Evolutionary conservation across 2,329 filamentous ascomycete genomes (phyloP), one percentile per base, ranked within the genome.

Genomic region (Xylaria hypoxylon): DNA sequence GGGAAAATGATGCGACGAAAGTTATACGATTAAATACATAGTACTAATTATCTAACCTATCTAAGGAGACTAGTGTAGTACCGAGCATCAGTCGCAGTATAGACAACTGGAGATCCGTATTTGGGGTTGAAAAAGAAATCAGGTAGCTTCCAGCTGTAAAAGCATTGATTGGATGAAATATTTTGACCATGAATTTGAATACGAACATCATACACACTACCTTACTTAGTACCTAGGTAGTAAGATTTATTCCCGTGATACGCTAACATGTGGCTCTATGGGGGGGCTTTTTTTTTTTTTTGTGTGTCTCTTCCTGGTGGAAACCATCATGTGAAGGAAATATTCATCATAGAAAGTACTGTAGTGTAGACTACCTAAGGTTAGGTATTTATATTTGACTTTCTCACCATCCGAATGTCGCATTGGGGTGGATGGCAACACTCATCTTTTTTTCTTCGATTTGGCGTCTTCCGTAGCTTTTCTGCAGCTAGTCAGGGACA

Each of bases 101-200:
- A 28, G 35, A n/a, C 15, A 33, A 42, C 33, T 48, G 28, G 38
- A 51, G 48, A 47, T 57, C 51, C 35, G 57, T 47, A 19, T 22
- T 24, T 55, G 19, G 31, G 28, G 31, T 53, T 53, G 45, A 59
- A 62, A 62, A 62, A 35, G 35, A 57, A 47, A 8, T 8, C 3
- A 4, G 24, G 31, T 15, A 44, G 42, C 19, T 60, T 67, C 61
- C 61, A 67, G 65, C 65, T 60, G 60, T 42, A 47, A 57, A 57
- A 7, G 60, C n/a, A 60, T 13, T 31, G 52, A 55, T 55, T 55
- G 52, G 52, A 17, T 40, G 51, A 24, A 19, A 26, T 17, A 4
- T 22, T 13, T 8, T 4, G 33, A 40, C 51, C 17, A 40, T 8
- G 52, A 40, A 42, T 26, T 45, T 40, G 59, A 62, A 62, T 66